These are phyloP conservation scores for Moricandia moricandioides DNA, from an alignment of 345 rosid genomes.

Conservation along the genomic window DNA sequence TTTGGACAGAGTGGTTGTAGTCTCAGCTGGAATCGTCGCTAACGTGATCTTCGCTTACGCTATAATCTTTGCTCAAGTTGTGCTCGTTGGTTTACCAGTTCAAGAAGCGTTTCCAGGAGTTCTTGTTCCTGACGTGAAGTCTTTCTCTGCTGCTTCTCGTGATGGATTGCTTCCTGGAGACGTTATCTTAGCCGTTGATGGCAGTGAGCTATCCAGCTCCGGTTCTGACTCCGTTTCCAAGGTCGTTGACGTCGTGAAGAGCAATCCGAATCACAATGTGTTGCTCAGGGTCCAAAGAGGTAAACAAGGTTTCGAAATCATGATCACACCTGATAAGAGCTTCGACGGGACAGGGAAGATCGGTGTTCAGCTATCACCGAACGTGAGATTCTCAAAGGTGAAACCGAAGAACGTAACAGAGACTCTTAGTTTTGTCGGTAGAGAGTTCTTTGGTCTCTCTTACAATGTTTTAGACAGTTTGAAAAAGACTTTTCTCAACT, in stretches of 20 bases:
- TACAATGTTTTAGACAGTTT: slow-evolving; percentile 74
- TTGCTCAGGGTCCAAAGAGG: slow-evolving; percentile 61
- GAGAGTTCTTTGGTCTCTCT: slow-evolving; percentile 72
- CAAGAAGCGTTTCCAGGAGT: slow-evolving; percentile 94
- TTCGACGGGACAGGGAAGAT: slow-evolving; percentile 79
- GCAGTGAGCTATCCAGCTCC: slow-evolving; percentile 44
- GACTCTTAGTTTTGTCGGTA: slow-evolving; percentile 60
- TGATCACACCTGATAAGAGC: slow-evolving; percentile 77
- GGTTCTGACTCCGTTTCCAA: slow-evolving; percentile 58
- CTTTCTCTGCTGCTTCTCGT: slow-evolving; percentile 85
- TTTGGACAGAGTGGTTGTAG: slow-evolving; percentile 71
- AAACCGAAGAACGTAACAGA: slow-evolving; percentile 53
- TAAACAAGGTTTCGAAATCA: slow-evolving; percentile 47
- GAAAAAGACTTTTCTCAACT: slow-evolving; percentile 77
- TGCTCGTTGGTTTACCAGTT: slow-evolving; percentile 79
- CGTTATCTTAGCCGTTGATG: slow-evolving; percentile 67
- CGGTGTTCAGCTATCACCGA: slow-evolving; percentile 86
- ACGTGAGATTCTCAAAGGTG: slow-evolving; percentile 59
- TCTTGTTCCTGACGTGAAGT: slow-evolving; percentile 72
- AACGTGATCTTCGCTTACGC: slow-evolving; percentile 78
- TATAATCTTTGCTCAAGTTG: slow-evolving; percentile 77
- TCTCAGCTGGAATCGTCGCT: slow-evolving; percentile 92
- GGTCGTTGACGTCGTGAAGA: slow-evolving; percentile 69
- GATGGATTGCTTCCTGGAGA: slow-evolving; percentile 90
- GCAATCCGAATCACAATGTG: slow-evolving; percentile 58